These are phyloP conservation scores for Cochlearia excelsa DNA, from an alignment of 345 rosid genomes.

Conservation along the genomic window DNA sequence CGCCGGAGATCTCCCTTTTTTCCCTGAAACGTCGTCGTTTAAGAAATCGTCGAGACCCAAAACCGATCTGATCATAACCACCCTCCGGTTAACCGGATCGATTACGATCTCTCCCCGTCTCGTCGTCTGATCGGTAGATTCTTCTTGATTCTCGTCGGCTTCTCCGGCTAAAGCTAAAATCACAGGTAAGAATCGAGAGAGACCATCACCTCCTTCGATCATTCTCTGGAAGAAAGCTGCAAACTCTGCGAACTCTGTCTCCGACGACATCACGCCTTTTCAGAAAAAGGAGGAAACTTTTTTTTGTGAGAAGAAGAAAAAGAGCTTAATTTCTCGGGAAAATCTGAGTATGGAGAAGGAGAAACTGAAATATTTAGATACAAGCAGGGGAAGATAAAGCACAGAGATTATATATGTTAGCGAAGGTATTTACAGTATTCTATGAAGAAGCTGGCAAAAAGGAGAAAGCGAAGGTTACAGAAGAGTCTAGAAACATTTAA, in stretches of 20 bases:
- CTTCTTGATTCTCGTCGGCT: background rate
- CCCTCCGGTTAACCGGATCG: constrained; percentile 23
- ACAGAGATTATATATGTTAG: constrained; percentile 19
- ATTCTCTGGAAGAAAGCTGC: constrained; percentile 22
- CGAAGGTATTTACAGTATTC: background rate
- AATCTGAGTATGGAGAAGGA: background rate
- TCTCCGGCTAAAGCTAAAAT: constrained; percentile 20
- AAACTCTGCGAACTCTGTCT: constrained; percentile 22
- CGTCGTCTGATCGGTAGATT: background rate
- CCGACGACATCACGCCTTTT: constrained; percentile 25
- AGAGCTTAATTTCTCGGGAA: background rate
- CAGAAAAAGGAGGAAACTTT: background rate
- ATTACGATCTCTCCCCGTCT: constrained; percentile 4
- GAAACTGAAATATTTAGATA: background rate
- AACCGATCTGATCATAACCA: constrained; percentile 23
- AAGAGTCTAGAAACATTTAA: constrained; percentile 30
- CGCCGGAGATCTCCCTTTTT: constrained; percentile 33
- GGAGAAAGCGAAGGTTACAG: constrained; percentile 12
- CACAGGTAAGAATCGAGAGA: constrained; percentile 26
- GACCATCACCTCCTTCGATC: constrained; percentile 6
- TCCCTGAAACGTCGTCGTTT: constrained; percentile 13
- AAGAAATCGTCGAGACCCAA: constrained; percentile 12
- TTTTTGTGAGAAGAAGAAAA: constrained; percentile 1
- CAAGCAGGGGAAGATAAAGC: too few relatives aligned
- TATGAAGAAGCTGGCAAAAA: background rate